phyloP scores from a whole-genome alignment of 2,329 filamentous ascomycete species.

The Aspergillus caelatus region DNA sequence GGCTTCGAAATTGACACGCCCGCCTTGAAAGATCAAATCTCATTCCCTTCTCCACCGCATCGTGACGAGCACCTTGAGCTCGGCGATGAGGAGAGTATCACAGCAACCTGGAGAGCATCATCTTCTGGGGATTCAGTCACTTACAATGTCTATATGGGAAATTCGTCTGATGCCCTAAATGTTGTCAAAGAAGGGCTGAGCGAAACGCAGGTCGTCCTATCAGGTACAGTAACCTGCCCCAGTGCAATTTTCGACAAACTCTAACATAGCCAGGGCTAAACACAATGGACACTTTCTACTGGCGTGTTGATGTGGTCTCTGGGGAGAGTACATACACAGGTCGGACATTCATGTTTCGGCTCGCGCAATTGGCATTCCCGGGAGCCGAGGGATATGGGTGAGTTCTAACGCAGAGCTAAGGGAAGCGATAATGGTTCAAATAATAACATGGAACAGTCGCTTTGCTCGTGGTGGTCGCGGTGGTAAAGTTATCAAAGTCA shows the following conservation, averaged over 20 bases:
- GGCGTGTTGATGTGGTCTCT: conserved; percentile 13
- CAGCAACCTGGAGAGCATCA: conserved; percentile 8
- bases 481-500: conserved; percentile 15
- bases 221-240: neutral
- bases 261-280: conserved; percentile 2
- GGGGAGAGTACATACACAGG: conserved; percentile 3
- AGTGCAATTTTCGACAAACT: neutral
- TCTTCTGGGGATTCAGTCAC: neutral
- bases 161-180: neutral
- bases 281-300: conserved; percentile 14
- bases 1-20: conserved; percentile 16
- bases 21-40: conserved; percentile 7
- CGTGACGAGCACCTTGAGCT: conserved; percentile 8
- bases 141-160: conserved; percentile 13
- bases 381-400: conserved; percentile 17
- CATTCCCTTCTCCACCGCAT: conserved; percentile 10
- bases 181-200: neutral
- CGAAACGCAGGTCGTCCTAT: neutral
- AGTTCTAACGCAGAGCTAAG: neutral
- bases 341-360: conserved; percentile 9
- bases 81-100: neutral
- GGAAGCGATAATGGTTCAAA: neutral
- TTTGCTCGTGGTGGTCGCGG: conserved; percentile 16
- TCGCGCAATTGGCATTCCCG: conserved; percentile 12
- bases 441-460: neutral